phyloP scores from a whole-genome alignment of 495 filamentous ascomycete species.

The Neurospora cerealis region DNA sequence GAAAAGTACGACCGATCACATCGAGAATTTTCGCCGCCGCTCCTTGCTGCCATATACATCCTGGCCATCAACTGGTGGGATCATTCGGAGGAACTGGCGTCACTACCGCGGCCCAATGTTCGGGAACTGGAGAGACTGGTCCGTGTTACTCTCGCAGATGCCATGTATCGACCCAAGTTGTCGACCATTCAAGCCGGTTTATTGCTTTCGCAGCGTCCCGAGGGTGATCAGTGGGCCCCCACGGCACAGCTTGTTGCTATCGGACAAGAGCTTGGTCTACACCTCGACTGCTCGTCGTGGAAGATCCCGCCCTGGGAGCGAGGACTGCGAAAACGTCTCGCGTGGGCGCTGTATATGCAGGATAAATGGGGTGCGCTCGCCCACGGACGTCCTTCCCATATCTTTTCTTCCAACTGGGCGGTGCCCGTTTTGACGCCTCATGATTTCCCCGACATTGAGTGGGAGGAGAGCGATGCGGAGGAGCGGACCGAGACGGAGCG shows the following conservation, averaged over 20 bases:
- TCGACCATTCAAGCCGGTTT: conserved; percentile 89
- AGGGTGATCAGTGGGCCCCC: conserved; percentile 73
- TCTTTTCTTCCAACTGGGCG: conserved; percentile 73
- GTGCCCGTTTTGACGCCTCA: conserved; percentile 55
- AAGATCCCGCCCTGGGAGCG: conserved; percentile 82
- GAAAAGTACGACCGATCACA: conserved; percentile 72
- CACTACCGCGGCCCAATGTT: conserved; percentile 60
- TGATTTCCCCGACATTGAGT: conserved; percentile 62
- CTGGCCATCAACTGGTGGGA: conserved; percentile 87
- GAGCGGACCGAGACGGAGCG: conserved; percentile 56
- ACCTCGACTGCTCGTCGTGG: conserved; percentile 81
- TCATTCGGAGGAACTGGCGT: conserved; percentile 55
- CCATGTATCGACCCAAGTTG: conserved; percentile 77
- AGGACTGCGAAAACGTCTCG: conserved; percentile 71
- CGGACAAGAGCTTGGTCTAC: conserved; percentile 74
- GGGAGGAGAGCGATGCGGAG: conserved; percentile 45
- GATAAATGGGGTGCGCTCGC: conserved; percentile 91
- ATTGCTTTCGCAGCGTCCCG: conserved; percentile 77
- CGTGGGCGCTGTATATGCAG: conserved; percentile 87
- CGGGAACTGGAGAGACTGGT: conserved; percentile 68
- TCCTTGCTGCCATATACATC: conserved; percentile 84
- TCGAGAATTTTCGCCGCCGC: conserved; percentile 67
- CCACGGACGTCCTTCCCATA: conserved; percentile 76
- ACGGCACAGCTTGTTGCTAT: conserved; percentile 78
- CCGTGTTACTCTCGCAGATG: conserved; percentile 58